phyloP scores from a whole-genome alignment of 1,284 basidiomycete species.

The Vanrija humicola region DNA sequence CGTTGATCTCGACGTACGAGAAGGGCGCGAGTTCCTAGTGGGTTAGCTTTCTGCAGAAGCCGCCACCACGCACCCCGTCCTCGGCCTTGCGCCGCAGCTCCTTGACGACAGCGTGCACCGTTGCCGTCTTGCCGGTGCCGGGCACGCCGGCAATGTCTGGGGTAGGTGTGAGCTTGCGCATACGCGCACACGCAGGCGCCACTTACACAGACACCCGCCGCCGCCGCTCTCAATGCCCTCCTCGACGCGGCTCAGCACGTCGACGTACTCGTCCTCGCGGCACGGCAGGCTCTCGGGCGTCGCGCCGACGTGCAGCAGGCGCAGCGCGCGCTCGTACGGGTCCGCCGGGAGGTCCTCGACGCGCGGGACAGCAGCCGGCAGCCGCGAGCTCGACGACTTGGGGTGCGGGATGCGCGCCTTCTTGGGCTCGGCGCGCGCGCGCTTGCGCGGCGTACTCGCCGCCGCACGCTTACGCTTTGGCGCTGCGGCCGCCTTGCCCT shows the following conservation, averaged over 20 bases:
- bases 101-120: conserved; percentile 84
- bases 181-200: background rate
- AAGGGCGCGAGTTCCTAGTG: conserved; percentile 83
- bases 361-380: conserved; percentile 25
- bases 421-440: background rate
- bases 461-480: background rate
- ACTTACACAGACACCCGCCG: conserved; percentile 89
- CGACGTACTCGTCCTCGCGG: conserved; percentile 78
- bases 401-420: conserved; percentile 33
- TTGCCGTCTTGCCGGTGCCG: conserved; percentile 97
- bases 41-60: background rate
- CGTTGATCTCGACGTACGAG: conserved; percentile 97
- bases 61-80: conserved; percentile 57
- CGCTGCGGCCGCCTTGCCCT: background rate
- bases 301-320: conserved; percentile 86
- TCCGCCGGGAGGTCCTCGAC: conserved; percentile 59
- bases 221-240: conserved; percentile 87
- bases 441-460: background rate
- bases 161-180: background rate
- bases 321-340: conserved; percentile 78
- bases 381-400: conserved; percentile 28
- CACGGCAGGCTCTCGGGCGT: conserved; percentile 88
- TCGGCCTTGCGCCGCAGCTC: conserved; percentile 83
- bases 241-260: conserved; percentile 72
- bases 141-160: conserved; percentile 94